Evolutionary conservation across 306 rosid genomes (phyloP).

Genomic region (Delonix regia): DNA sequence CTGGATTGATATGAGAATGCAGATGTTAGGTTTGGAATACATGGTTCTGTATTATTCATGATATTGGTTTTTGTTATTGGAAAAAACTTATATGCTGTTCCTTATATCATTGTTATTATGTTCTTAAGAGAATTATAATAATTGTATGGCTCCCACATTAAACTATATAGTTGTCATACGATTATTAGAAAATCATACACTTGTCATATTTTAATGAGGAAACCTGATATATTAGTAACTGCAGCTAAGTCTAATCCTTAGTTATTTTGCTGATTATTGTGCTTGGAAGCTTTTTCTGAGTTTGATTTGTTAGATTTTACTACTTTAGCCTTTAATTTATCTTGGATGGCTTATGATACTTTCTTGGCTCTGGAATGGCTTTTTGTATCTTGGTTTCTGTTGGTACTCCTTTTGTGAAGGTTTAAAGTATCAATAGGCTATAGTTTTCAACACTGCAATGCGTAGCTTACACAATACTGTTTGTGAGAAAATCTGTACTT

Average conservation of each 20-base stretch:
- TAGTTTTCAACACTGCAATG: conserved; percentile 13
- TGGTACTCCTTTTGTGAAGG: conserved; percentile 4
- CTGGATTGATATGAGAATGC: conserved; percentile 34
- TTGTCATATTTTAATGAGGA: too few species aligned
- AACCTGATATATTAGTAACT: too few species aligned
- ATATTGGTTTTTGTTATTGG: conserved; percentile 23
- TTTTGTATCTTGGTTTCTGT: conserved; percentile 24
- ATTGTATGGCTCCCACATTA: too few species aligned
- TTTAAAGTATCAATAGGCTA: conserved; percentile 28
- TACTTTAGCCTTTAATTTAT: conserved; percentile 21
- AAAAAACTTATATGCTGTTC: too few species aligned
- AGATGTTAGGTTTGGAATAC: conserved; percentile 15
- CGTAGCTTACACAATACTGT: conserved; percentile 12
- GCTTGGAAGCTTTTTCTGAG: conserved; percentile 17
- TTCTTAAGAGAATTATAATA: too few species aligned
- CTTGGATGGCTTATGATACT: background rate
- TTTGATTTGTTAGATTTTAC: conserved; percentile 10
- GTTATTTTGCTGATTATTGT: conserved; percentile 21
- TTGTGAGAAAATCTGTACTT: background rate
- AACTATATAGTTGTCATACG: too few species aligned
- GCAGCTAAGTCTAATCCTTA: too few species aligned
- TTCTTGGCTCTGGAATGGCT: conserved; percentile 20
- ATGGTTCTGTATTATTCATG: conserved; percentile 32
- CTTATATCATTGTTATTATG: too few species aligned
- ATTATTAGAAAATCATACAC: too few species aligned